These are phyloP conservation scores for Backusella circina DNA, from an alignment of 192 early-diverging fungal species.

Conservation along the genomic window DNA sequence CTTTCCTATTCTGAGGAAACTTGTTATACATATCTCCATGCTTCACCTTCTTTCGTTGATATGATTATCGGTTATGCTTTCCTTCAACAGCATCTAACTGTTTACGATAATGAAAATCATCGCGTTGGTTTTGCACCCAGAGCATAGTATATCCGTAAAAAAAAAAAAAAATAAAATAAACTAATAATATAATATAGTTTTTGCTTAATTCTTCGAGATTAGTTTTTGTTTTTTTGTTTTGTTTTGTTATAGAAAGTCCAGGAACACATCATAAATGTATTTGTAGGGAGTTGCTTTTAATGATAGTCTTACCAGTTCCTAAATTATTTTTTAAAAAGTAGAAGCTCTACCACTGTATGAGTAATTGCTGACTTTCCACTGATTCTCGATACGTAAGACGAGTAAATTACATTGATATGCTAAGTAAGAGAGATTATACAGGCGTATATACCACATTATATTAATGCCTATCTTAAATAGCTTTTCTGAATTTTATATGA, in stretches of 20 bases:
- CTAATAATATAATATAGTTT: too few relatives aligned
- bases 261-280: not conserved
- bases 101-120: slow-evolving; percentile 27
- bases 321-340: too few relatives aligned
- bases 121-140: slow-evolving; percentile 22
- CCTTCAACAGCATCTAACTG: slow-evolving; percentile 21
- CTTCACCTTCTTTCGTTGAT: slow-evolving; percentile 9
- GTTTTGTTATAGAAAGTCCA: not conserved
- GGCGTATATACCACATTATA: too few relatives aligned
- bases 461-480: too few relatives aligned
- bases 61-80: slow-evolving; percentile 33
- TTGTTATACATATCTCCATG: slow-evolving; percentile 30
- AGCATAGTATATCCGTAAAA: slow-evolving; percentile 1
- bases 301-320: too few relatives aligned
- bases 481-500: too few relatives aligned
- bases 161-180: not conserved
- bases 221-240: too few relatives aligned
- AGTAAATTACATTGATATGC: not conserved
- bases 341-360: too few relatives aligned
- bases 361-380: too few relatives aligned
- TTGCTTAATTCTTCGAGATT: not conserved
- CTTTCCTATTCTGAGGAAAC: not conserved
- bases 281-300: not conserved
- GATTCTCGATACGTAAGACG: not conserved
- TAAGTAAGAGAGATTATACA: not conserved